A percentile compares a stretch with the other conserved stretches of the same genome.
Evolutionary conservation across 2,329 filamentous ascomycete species (phyloP).

Genomic region (Pyrenochaeta sp.): DNA sequence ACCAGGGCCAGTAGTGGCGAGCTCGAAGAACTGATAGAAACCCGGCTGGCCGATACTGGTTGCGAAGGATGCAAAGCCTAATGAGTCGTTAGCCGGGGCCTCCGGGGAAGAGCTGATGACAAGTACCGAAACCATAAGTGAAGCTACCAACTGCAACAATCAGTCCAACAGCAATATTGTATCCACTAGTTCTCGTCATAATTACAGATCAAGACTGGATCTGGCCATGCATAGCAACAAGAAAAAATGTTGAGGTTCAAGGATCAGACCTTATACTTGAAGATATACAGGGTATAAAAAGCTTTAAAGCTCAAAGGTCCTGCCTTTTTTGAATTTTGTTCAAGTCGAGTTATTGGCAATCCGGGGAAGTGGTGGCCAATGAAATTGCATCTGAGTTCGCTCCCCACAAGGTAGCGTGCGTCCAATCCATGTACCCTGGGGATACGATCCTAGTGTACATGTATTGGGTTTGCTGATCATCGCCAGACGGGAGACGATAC

Average conservation of each 20-base stretch:
- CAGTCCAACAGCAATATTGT: conserved; percentile 34
- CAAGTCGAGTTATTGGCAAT: neutral
- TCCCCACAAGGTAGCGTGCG: conserved; percentile 5
- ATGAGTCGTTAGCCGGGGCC: neutral
- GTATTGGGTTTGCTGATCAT: neutral
- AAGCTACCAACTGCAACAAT: conserved; percentile 35
- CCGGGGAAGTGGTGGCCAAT: conserved; percentile 9
- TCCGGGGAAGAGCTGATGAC: neutral
- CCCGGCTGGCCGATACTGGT: conserved; percentile 31
- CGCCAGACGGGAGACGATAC: conserved; percentile 4
- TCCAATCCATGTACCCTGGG: neutral
- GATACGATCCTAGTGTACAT: neutral
- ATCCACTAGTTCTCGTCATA: conserved; percentile 33
- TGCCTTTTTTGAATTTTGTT: conserved; percentile 3
- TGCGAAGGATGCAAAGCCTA: conserved; percentile 35
- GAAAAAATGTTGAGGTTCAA: neutral
- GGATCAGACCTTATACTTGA: neutral
- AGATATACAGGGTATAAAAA: neutral
- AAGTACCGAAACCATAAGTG: conserved; percentile 34
- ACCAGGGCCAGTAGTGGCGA: conserved; percentile 17
- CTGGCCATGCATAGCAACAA: neutral
- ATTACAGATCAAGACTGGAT: neutral
- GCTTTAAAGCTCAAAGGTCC: neutral
- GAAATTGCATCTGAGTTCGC: neutral
- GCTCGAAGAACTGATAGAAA: conserved; percentile 31